phyloP scores from a whole-genome alignment of 495 filamentous ascomycete species.

The Hypoxylon lienhwacheense region DNA sequence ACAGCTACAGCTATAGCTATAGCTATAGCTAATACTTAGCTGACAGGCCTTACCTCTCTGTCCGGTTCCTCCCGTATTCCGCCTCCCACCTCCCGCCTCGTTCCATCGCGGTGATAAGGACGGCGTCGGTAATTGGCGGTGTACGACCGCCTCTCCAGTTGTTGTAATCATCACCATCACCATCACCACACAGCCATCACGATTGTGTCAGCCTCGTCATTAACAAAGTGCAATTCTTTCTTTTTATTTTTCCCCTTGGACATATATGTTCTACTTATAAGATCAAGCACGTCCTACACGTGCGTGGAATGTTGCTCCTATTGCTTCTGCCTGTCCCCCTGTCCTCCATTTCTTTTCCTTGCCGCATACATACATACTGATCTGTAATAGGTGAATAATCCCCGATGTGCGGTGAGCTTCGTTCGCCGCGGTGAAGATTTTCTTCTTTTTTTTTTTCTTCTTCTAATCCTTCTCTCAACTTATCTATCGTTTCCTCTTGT shows the following conservation, averaged over 20 bases:
- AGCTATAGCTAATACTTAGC: neutral
- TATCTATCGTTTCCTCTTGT: neutral
- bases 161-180: neutral
- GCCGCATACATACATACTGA: too few relatives aligned
- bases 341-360: neutral
- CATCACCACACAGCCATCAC: neutral
- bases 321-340: neutral
- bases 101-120: constrained; percentile 17
- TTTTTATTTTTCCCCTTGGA: neutral
- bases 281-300: constrained; percentile 12
- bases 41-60: neutral
- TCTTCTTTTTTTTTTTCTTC: neutral
- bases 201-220: constrained; percentile 3
- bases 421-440: neutral
- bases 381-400: too few relatives aligned
- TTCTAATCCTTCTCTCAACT: neutral
- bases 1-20: too few relatives aligned
- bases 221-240: neutral
- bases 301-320: neutral
- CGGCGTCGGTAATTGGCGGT: constrained; percentile 26
- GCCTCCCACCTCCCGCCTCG: constrained; percentile 4
- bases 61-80: too few relatives aligned
- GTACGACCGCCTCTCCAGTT: constrained; percentile 6
- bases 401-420: neutral
- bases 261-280: constrained; percentile 3